Evolutionary conservation across 352 stramenopile genomes (phyloP), one percentile per base, ranked within the genome.

Genomic region (Phytophthora pisi): DNA sequence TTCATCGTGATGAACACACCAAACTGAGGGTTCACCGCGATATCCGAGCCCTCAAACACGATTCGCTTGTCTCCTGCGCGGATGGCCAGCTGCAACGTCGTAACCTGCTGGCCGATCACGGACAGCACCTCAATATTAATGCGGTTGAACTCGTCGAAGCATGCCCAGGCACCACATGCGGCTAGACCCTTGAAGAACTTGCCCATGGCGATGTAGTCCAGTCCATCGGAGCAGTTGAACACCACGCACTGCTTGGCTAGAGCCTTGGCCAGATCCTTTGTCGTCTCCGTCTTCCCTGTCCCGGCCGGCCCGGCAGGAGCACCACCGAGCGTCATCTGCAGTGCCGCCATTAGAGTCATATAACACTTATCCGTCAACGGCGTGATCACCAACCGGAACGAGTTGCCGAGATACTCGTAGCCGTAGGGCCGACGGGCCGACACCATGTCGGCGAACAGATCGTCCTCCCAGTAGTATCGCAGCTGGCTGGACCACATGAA

Each of bases 1-100:
- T 98, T 98, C 95, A 98, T 98, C 0, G 95, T 98, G 63, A 98
- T 98, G 64, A 98, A 98, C 4, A 98, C 92, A 1, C 89, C 93
- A 61, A 98, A 98, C 59, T 98, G 89, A 10, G 87, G 77, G 45
- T 97, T 97, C 57, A 98, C 88, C 0, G 84, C 81, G 45, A 98
- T 98, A 34, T 98, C 93, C 1, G 90, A 98, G 55, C 91, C 95
- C 75, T 98, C 94, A 66, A 98, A 99, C 26, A 98, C 69, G 50
- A 97, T 97, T 0, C 93, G 74, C 63, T 97, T 93, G 50, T 96
- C 84, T 43, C 88, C 78, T 16, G 89, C 86, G 16, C 88, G 81
- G 69, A 97, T 97, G 5, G 89, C 95, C 36, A 97, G 88, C 64
- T 94, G 86, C 26, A 96, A 79, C 11, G 88, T 96, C 11, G 84